Evolutionary conservation across 768 basidiomycete species (phyloP).

Genomic region (Ramaria sp.): DNA sequence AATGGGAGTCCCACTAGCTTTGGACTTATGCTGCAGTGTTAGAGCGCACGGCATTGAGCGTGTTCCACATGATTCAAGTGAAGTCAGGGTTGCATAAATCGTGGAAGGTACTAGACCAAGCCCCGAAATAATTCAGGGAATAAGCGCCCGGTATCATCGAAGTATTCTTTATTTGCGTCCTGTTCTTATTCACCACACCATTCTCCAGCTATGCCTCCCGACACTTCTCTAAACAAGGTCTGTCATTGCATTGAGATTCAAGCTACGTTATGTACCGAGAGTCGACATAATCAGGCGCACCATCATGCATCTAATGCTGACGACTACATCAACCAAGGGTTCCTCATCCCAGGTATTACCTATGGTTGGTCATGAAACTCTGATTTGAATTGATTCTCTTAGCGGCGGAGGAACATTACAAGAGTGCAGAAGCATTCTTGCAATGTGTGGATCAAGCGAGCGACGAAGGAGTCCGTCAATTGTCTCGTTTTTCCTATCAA

Average conservation of each 20-base stretch:
- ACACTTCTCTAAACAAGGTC: constrained; percentile 11
- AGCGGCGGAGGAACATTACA: constrained; percentile 62
- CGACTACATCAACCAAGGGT: constrained; percentile 52
- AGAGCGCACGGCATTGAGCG: too few relatives aligned
- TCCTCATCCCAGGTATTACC: constrained; percentile 38
- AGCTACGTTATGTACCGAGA: background rate
- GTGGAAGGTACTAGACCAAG: too few relatives aligned
- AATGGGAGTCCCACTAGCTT: too few relatives aligned
- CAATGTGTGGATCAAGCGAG: constrained; percentile 62
- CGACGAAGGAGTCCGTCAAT: constrained; percentile 52
- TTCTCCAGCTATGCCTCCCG: constrained; percentile 1
- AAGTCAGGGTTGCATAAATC: too few relatives aligned
- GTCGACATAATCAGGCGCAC: constrained; percentile 46
- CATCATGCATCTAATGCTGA: constrained; percentile 76
- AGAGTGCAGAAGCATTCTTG: constrained; percentile 66
- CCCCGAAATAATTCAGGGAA: too few relatives aligned
- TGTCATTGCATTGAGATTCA: background rate
- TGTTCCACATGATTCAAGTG: too few relatives aligned
- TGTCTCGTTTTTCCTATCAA: constrained; percentile 4
- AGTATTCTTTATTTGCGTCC: too few relatives aligned
- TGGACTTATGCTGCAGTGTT: too few relatives aligned
- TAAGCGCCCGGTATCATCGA: too few relatives aligned
- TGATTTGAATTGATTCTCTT: background rate
- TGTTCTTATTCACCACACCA: background rate
- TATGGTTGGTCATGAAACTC: background rate